Evolutionary conservation across 345 rosid genomes (phyloP).

Genomic region (Salix exigua): DNA sequence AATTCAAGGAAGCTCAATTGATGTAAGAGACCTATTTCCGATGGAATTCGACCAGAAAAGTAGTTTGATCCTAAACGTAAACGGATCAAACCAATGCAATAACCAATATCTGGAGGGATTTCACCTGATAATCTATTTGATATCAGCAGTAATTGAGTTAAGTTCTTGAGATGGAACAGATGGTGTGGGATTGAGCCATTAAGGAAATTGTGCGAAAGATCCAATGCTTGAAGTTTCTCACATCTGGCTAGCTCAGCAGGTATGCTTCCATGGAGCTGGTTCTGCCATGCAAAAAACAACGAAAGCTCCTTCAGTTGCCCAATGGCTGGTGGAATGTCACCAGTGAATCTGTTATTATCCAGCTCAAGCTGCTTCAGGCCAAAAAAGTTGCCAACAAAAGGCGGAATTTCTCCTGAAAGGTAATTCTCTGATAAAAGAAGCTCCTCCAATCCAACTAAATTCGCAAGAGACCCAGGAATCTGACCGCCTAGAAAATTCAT

Average conservation of each 20-base stretch:
- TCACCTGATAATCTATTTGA: slow-evolving; percentile 55
- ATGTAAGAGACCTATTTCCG: slow-evolving; percentile 41
- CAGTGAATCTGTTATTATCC: slow-evolving; percentile 51
- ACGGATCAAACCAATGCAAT: slow-evolving; percentile 52
- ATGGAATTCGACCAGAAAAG: slow-evolving; percentile 48
- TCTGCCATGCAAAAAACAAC: slow-evolving; percentile 66
- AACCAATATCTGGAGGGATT: slow-evolving; percentile 53
- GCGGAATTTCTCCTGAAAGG: slow-evolving; percentile 50
- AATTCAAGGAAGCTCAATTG: slow-evolving; percentile 62
- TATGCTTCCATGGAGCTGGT: slow-evolving; percentile 55
- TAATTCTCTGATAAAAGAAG: slow-evolving; percentile 53
- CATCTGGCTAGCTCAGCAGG: slow-evolving; percentile 54
- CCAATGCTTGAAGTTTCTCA: slow-evolving; percentile 55
- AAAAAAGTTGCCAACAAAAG: slow-evolving; percentile 39
- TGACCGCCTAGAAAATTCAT: slow-evolving; percentile 48
- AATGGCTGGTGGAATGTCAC: slow-evolving; percentile 49
- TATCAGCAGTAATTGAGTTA: slow-evolving; percentile 52
- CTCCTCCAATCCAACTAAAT: slow-evolving; percentile 47
- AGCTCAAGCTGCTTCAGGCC: slow-evolving; percentile 59
- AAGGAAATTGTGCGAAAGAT: slow-evolving; percentile 59
- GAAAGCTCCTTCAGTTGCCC: slow-evolving; percentile 55
- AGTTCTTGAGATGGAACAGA: slow-evolving; percentile 54
- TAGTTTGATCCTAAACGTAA: slow-evolving; percentile 54
- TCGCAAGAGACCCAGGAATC: slow-evolving; percentile 45
- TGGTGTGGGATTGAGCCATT: slow-evolving; percentile 53